Evolutionary conservation across 805 yeast species (phyloP).

Genomic region (Sugiyamaella mastotermitis): DNA sequence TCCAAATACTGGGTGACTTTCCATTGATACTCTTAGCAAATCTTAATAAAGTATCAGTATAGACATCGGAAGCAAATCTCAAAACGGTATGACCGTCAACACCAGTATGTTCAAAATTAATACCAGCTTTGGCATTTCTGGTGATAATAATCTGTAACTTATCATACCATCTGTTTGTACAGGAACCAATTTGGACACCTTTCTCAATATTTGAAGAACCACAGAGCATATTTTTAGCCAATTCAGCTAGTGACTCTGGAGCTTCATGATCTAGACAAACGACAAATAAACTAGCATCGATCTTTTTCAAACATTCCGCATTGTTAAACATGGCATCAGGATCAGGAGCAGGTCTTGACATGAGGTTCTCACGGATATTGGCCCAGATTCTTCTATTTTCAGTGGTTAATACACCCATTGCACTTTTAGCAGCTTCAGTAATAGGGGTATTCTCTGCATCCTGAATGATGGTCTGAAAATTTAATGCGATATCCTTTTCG

Average conservation of each 20-base stretch:
- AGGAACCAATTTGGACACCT: slow-evolving; percentile 89
- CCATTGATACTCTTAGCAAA: slow-evolving; percentile 80
- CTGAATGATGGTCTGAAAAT: slow-evolving; percentile 66
- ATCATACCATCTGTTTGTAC: slow-evolving; percentile 94
- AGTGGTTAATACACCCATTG: slow-evolving; percentile 85
- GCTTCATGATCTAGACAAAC: slow-evolving; percentile 78
- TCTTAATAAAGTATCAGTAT: slow-evolving; percentile 81
- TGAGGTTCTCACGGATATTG: slow-evolving; percentile 50
- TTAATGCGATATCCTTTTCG: slow-evolving; percentile 68
- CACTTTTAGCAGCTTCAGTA: slow-evolving; percentile 61
- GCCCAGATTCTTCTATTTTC: slow-evolving; percentile 91
- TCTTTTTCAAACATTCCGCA: slow-evolving; percentile 61
- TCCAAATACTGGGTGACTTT: slow-evolving; percentile 70
- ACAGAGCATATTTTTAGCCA: slow-evolving; percentile 81
- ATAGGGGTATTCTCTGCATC: slow-evolving; percentile 54
- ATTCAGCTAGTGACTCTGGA: slow-evolving; percentile 47
- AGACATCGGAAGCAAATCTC: slow-evolving; percentile 81
- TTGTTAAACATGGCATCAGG: slow-evolving; percentile 41
- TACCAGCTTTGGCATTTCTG: slow-evolving; percentile 85
- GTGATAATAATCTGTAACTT: slow-evolving; percentile 84
- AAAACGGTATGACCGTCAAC: slow-evolving; percentile 94
- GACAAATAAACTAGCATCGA: slow-evolving; percentile 78
- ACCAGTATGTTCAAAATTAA: slow-evolving; percentile 86
- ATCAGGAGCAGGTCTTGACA: slow-evolving; percentile 8
- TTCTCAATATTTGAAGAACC: slow-evolving; percentile 73